Base-by-base conservation (phyloP, 148 eudicot genomes). In the Rhododendron simsii region DNA sequence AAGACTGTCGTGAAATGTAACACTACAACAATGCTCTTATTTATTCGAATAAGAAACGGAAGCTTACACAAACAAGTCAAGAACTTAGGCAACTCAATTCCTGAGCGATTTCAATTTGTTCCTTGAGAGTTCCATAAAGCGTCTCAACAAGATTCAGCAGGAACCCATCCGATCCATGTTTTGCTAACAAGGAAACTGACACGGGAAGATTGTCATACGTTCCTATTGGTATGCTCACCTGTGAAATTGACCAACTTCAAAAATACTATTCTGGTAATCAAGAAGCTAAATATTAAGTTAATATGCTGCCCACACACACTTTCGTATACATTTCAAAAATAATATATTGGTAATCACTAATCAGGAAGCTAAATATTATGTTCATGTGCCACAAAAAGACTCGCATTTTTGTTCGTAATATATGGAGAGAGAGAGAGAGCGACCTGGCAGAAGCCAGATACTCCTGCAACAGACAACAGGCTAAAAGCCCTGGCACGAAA, bases 381-480 rank as follows among this genome's bases (percentile, higher is more conserved):
- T 9, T 81, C 69, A 7, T 55, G 16, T 28, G 7, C 35, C 69
- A n/a, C 4, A 2, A 9, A 47, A 7, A 48, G 51, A 48, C 51
- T 9, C 12, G 51, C 51, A 48, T 1, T 48, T 10, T 48, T 48
- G 13, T 48, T 1, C 45, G 1, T 41, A 41, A 0, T 41, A 41
- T 41, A 41, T 41, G 45, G 7, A 50, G 85, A 84, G 77, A 78
- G 53, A 73, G 84, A 83, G 85, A 87, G 84, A 67, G 35, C 81
- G 87, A 95, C 99, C 98, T 96, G 98, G 88, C 99, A 96, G 90
- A 93, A 92, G 82, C 99, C 96, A 23, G 98, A 95, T 48, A 95
- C 87, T 87, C 95, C 99, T 26, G 98, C 95, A 61, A 96, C 83
- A 53, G 98, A 93, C 71, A 94, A 91, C 88, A 97, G 91, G 90